phyloP scores from a whole-genome alignment of 2,329 filamentous ascomycete species.

The Fusarium pseudograminearum region DNA sequence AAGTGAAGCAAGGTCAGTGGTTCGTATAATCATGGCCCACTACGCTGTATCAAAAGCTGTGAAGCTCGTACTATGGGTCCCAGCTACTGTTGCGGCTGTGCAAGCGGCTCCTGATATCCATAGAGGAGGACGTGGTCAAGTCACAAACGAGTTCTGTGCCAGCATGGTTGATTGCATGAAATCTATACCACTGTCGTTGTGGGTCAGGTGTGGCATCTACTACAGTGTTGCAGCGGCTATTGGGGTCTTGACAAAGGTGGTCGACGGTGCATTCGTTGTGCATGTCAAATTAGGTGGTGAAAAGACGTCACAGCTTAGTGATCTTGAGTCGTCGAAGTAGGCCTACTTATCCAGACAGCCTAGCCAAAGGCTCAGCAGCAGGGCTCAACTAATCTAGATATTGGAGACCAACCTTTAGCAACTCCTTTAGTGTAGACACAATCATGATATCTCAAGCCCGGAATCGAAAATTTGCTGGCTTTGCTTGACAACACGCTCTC shows the following conservation, averaged over 20 bases:
- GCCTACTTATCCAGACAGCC: not conserved
- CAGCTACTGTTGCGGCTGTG: not conserved
- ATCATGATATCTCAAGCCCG: not conserved
- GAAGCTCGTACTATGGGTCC: not conserved
- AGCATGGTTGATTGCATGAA: not conserved
- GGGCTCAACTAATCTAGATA: not conserved
- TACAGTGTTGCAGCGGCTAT: not conserved
- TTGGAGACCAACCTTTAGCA: not conserved
- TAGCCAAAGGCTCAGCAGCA: not conserved
- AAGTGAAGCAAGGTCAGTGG: rapidly evolving
- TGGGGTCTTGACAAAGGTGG: not conserved
- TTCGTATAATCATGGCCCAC: rapidly evolving
- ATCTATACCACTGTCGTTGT: not conserved
- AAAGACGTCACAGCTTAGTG: not conserved
- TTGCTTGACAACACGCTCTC: not conserved
- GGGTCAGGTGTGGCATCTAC: not conserved
- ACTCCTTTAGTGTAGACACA: not conserved
- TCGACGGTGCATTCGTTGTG: not conserved
- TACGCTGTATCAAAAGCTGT: not conserved
- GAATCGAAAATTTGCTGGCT: not conserved
- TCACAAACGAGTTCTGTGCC: not conserved
- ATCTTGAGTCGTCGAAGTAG: not conserved
- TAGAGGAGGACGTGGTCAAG: not conserved
- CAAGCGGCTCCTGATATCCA: not conserved
- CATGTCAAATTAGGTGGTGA: not conserved